These are phyloP conservation scores for Salix exigua DNA, from an alignment of 345 rosid species.

Conservation along the genomic window DNA sequence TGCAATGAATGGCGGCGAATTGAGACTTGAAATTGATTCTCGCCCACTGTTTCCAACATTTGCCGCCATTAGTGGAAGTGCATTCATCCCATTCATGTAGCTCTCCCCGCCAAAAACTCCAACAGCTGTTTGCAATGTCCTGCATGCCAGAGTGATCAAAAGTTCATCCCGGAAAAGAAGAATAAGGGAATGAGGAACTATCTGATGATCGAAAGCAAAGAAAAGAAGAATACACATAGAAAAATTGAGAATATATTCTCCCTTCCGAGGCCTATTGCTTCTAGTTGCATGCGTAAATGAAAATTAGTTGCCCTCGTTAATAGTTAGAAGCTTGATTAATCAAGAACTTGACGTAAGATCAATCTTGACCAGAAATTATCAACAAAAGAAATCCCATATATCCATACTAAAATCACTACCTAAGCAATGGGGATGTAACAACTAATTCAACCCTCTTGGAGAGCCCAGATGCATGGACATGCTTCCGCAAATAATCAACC, in stretches of 20 bases:
- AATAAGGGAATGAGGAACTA: neutral
- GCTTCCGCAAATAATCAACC: slow-evolving; percentile 87
- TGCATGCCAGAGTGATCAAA: slow-evolving; percentile 29
- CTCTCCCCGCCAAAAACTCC: slow-evolving; percentile 94
- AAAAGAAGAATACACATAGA: neutral
- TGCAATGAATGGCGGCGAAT: slow-evolving; percentile 72
- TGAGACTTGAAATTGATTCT: slow-evolving; percentile 77
- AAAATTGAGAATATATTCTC: neutral
- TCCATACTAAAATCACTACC: slow-evolving; percentile 40
- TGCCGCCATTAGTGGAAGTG: slow-evolving; percentile 81
- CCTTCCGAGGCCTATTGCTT: neutral
- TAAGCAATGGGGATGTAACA: slow-evolving; percentile 67
- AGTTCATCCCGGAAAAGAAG: neutral
- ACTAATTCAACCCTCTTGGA: slow-evolving; percentile 77
- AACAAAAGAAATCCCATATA: neutral
- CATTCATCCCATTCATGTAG: slow-evolving; percentile 55
- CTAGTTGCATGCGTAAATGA: neutral
- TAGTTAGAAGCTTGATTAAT: neutral
- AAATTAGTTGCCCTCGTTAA: too few relatives aligned
- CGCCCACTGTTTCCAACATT: slow-evolving; percentile 77
- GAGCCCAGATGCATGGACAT: slow-evolving; percentile 71
- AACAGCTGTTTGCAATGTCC: slow-evolving; percentile 96
- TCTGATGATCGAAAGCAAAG: neutral
- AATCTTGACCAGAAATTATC: neutral
- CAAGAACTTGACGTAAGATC: neutral